A percentile compares a stretch with the other conserved stretches of the same genome.
Evolutionary conservation across 345 rosid genomes (phyloP).

Genomic region (Raphanus raphanistrum): DNA sequence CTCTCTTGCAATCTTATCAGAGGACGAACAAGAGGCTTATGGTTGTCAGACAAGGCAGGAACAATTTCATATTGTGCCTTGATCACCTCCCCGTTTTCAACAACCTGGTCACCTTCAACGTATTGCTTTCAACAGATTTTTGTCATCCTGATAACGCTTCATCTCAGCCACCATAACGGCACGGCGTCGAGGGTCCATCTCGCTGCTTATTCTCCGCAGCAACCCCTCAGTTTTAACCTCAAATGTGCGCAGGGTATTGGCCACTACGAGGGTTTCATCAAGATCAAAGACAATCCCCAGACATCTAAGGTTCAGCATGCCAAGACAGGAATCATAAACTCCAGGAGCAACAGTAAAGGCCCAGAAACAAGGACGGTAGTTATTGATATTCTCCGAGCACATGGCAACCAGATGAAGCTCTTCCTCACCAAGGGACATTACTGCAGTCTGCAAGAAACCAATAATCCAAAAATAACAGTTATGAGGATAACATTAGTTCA

Average conservation of each 20-base stretch:
- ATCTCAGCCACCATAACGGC: slow-evolving; percentile 77
- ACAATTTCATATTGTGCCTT: slow-evolving; percentile 74
- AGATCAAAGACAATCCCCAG: slow-evolving; percentile 98
- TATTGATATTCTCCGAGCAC: slow-evolving; percentile 56
- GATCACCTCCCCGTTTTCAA: slow-evolving; percentile 87
- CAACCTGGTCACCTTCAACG: slow-evolving; percentile 85
- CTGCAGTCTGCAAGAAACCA: slow-evolving; percentile 74
- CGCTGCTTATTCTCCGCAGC: slow-evolving; percentile 68
- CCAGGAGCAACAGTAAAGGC: slow-evolving; percentile 73
- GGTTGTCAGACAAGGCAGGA: slow-evolving; percentile 77
- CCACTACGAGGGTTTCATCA: slow-evolving; percentile 95
- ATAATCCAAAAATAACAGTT: background rate
- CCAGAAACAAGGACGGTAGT: slow-evolving; percentile 81
- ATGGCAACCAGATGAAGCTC: slow-evolving; percentile 98
- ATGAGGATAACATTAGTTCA: background rate
- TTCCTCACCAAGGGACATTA: slow-evolving; percentile 66
- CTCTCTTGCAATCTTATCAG: slow-evolving; percentile 83
- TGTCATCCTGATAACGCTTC: slow-evolving; percentile 92
- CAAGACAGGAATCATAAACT: slow-evolving; percentile 74
- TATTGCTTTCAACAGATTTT: slow-evolving; percentile 89
- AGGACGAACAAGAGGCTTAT: slow-evolving; percentile 77
- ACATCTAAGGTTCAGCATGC: slow-evolving; percentile 91
- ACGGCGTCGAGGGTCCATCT: slow-evolving; percentile 73
- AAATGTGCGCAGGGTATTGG: slow-evolving; percentile 93
- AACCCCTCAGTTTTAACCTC: slow-evolving; percentile 88